Conservation (phyloP, 306 rosid species). For the Cucurbita pepo region DNA sequence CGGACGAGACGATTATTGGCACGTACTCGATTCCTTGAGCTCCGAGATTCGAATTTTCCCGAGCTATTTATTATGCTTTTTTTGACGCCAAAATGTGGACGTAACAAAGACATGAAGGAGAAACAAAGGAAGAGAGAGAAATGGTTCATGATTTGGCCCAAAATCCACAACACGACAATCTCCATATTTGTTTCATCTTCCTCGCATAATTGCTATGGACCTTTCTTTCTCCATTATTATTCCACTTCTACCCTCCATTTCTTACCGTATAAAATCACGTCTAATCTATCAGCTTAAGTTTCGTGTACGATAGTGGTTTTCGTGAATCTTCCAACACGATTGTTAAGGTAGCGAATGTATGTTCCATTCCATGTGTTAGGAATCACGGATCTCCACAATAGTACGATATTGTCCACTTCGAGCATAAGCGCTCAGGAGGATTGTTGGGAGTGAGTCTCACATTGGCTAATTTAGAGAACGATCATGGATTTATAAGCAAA, state of each 20-base stretch:
- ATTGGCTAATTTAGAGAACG: no score
- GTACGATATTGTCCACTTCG: no score
- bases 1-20: no score
- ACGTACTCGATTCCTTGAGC: no score
- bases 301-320: not conserved
- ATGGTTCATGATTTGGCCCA: not conserved
- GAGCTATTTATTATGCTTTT: not conserved
- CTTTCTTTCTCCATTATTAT: not conserved
- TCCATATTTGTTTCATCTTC: not conserved
- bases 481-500: no score
- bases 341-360: no score
- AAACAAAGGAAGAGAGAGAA: not conserved
- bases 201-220: not conserved
- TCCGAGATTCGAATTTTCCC: no score
- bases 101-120: not conserved
- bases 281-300: not conserved
- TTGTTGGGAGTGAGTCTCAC: no score
- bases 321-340: no score
- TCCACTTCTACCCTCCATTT: not conserved
- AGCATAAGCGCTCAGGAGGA: no score
- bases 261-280: not conserved
- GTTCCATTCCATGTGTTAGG: no score
- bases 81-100: not conserved
- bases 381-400: no score
- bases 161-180: not conserved